Evolutionary conservation across 371 early-diverging fungal species (phyloP).

Genomic region (Mucor mucedo): DNA sequence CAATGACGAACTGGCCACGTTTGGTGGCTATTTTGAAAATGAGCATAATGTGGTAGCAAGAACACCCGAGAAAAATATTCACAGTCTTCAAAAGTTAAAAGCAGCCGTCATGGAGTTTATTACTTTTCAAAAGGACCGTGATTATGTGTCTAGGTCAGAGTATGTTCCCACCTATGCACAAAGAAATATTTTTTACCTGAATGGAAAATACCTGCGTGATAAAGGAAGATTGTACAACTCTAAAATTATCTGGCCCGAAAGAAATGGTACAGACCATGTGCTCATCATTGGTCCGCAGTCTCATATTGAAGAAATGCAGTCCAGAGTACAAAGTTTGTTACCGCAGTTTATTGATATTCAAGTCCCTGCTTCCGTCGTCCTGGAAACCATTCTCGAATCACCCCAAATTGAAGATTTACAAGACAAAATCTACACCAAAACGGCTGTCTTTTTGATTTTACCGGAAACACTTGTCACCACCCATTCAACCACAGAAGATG

Average conservation of each 20-base stretch:
- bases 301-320: slow-evolving; percentile 31
- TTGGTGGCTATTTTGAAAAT: slow-evolving; percentile 84
- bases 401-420: slow-evolving; percentile 27
- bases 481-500: not conserved
- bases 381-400: slow-evolving; percentile 27
- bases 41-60: slow-evolving; percentile 86
- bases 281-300: slow-evolving; percentile 30
- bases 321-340: slow-evolving; percentile 25
- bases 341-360: slow-evolving; percentile 26
- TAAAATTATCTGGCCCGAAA: slow-evolving; percentile 29
- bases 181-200: slow-evolving; percentile 18
- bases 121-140: slow-evolving; percentile 40
- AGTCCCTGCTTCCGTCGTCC: slow-evolving; percentile 30
- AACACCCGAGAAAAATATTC: slow-evolving; percentile 82
- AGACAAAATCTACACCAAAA: slow-evolving; percentile 14
- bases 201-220: slow-evolving; percentile 30
- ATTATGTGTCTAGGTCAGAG: slow-evolving; percentile 19
- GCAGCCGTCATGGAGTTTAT: slow-evolving; percentile 78
- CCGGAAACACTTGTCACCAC: slow-evolving; percentile 15
- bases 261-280: slow-evolving; percentile 33
- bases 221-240: slow-evolving; percentile 32
- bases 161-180: slow-evolving; percentile 25
- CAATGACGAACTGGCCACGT: slow-evolving; percentile 74
- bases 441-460: slow-evolving; percentile 23
- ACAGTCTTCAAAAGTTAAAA: slow-evolving; percentile 70